A percentile compares a stretch with the other conserved stretches of the same genome.
Evolutionary conservation across 73 alveolate genomes (phyloP).

Genomic region (Symbiodinium natans): DNA sequence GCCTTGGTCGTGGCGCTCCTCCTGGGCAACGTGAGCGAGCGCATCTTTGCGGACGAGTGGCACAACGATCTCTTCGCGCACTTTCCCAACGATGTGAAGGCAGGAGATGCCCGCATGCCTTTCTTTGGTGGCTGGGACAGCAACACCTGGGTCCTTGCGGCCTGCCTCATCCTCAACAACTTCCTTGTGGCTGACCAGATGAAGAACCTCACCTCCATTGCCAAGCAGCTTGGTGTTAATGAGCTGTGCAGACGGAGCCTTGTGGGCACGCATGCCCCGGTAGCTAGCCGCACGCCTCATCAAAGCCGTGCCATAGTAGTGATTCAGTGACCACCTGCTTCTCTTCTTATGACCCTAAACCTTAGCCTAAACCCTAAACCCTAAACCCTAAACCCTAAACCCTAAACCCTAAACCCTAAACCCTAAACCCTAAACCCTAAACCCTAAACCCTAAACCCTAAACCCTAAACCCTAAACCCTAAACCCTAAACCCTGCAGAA

Average conservation of each 20-base stretch:
- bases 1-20: constrained; percentile 30
- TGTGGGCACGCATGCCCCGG: too few relatives aligned
- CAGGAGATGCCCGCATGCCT: constrained; percentile 58
- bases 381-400: too few relatives aligned
- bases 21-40: constrained; percentile 31
- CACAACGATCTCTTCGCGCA: constrained; percentile 41
- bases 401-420: too few relatives aligned
- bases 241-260: neutral
- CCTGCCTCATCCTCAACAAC: constrained; percentile 78
- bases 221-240: constrained; percentile 17
- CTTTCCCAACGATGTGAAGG: constrained; percentile 2
- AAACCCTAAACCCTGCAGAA: too few relatives aligned
- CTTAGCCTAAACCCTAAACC: too few relatives aligned
- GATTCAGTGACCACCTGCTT: too few relatives aligned
- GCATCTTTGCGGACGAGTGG: constrained; percentile 16
- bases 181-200: constrained; percentile 87
- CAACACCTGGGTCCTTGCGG: constrained; percentile 37
- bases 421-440: neutral
- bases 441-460: neutral
- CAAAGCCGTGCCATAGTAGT: too few relatives aligned
- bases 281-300: too few relatives aligned
- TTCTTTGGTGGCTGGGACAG: constrained; percentile 88
- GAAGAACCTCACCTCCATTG: constrained; percentile 80
- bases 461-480: neutral
- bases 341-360: too few relatives aligned